These are phyloP conservation scores for Aureobasidium pullulans DNA, from an alignment of 2,329 filamentous ascomycete genomes.

Conservation along the genomic window DNA sequence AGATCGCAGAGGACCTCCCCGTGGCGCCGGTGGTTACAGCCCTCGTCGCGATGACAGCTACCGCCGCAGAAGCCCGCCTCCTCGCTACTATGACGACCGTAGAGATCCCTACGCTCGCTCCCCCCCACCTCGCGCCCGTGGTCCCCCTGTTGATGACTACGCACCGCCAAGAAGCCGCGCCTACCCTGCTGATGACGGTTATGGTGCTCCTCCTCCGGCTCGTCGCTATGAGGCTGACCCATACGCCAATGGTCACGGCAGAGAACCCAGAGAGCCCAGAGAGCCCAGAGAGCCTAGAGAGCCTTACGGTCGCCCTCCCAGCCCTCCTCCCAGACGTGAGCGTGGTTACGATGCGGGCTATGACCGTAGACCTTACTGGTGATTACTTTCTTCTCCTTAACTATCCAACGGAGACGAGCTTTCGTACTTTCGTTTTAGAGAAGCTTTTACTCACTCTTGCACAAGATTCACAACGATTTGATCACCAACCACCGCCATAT, in stretches of 20 bases:
- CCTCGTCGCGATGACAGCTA: constrained; percentile 79
- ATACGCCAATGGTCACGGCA: constrained; percentile 51
- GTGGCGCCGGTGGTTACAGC: constrained; percentile 77
- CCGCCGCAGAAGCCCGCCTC: constrained; percentile 69
- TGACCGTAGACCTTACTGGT: constrained; percentile 47
- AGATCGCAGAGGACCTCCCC: constrained; percentile 61
- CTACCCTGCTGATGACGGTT: constrained; percentile 68
- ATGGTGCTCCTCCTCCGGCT: constrained; percentile 45
- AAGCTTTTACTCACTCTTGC: constrained; percentile 5
- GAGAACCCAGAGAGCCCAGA: constrained; percentile 42
- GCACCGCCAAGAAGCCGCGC: constrained; percentile 52
- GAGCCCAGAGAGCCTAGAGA: constrained; percentile 47
- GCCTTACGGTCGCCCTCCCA: constrained; percentile 34
- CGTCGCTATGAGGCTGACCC: constrained; percentile 52
- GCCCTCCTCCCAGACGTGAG: constrained; percentile 38
- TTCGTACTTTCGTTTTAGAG: background rate
- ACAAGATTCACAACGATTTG: constrained; percentile 1
- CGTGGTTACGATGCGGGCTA: constrained; percentile 33
- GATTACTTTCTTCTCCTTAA: constrained; percentile 17
- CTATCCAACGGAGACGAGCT: background rate
- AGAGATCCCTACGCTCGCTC: constrained; percentile 61
- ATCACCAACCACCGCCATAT: background rate
- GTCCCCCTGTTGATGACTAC: constrained; percentile 67
- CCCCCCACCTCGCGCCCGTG: constrained; percentile 55
- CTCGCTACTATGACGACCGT: constrained; percentile 82